phyloP scores from a whole-genome alignment of 2,329 filamentous ascomycete species.

The Trichophyton benhamiae region DNA sequence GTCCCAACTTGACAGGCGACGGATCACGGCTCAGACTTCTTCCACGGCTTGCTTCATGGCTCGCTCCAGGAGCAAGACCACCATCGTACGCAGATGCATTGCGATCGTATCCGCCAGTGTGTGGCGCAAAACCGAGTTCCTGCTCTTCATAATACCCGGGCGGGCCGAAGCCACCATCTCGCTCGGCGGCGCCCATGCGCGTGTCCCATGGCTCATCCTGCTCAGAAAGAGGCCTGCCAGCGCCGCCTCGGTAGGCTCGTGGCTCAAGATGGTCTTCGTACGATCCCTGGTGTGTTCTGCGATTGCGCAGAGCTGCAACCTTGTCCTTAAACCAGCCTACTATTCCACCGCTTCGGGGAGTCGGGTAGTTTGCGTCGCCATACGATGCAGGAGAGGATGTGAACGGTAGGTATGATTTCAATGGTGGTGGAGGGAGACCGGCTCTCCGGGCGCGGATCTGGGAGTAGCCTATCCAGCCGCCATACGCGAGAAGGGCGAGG shows the following conservation, averaged over 20 bases:
- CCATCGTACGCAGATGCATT: slow-evolving; percentile 19
- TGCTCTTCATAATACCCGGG: slow-evolving; percentile 63
- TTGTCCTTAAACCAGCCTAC: slow-evolving; percentile 62
- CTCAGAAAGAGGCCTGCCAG: slow-evolving; percentile 39
- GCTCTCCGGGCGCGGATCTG: slow-evolving; percentile 60
- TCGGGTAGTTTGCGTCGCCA: slow-evolving; percentile 31
- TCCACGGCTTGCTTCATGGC: slow-evolving; percentile 18
- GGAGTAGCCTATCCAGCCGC: slow-evolving; percentile 58
- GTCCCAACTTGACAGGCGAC: slow-evolving; percentile 25
- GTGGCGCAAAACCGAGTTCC: slow-evolving; percentile 47
- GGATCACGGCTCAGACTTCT: slow-evolving; percentile 38
- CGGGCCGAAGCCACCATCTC: slow-evolving; percentile 46
- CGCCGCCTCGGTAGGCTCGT: slow-evolving; percentile 21
- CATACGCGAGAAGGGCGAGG: slow-evolving; percentile 46
- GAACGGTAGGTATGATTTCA: slow-evolving; percentile 59
- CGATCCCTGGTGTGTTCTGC: slow-evolving; percentile 55
- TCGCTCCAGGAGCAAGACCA: slow-evolving; percentile 14
- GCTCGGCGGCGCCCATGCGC: slow-evolving; percentile 57
- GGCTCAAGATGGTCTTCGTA: slow-evolving; percentile 48
- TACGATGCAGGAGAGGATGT: slow-evolving; percentile 37
- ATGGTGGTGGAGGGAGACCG: slow-evolving; percentile 59
- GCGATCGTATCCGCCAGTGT: slow-evolving; percentile 22
- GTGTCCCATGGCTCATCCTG: slow-evolving; percentile 81
- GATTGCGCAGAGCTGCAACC: slow-evolving; percentile 50
- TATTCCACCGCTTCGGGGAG: slow-evolving; percentile 49